Conservation (phyloP, 768 basidiomycete species). For the Suillus variegatus region DNA sequence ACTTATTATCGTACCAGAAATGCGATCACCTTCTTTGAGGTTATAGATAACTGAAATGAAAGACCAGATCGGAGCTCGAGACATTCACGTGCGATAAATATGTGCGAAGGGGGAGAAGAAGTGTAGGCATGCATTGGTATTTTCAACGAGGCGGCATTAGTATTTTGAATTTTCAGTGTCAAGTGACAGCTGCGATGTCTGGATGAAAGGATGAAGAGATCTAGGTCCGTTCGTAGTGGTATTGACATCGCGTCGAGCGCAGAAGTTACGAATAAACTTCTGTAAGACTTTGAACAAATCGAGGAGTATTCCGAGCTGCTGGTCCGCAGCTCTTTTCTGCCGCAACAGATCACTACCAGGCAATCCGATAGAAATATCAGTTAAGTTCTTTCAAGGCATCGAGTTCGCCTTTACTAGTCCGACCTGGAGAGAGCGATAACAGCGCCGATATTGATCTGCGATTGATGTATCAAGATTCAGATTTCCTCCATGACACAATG, state of each 20-base stretch:
- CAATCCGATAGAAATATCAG: not conserved
- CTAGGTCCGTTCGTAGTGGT: not conserved
- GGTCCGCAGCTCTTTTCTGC: not conserved
- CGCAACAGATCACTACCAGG: not conserved
- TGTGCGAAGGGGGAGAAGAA: not conserved
- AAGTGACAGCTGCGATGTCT: not conserved
- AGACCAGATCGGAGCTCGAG: not conserved
- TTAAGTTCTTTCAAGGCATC: not conserved
- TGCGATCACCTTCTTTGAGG: not conserved
- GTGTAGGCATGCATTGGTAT: not conserved
- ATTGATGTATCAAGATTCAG: not conserved
- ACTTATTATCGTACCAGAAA: not conserved
- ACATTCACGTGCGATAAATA: not conserved
- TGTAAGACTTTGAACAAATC: not conserved
- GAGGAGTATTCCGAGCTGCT: not conserved
- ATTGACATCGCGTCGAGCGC: too few relatives aligned
- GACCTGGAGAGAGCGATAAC: not conserved
- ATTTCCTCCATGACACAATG: not conserved
- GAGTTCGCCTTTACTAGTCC: not conserved
- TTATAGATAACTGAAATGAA: conserved; percentile 4
- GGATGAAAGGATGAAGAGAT: conserved; percentile 6
- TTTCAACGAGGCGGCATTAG: not conserved
- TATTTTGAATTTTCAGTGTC: not conserved
- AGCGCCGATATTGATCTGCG: not conserved
- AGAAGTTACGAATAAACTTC: not conserved